These are phyloP conservation scores for Bolboschoenoplectus hybrid DNA, from an alignment of 202 grass and related monocot genomes.

Conservation along the genomic window DNA sequence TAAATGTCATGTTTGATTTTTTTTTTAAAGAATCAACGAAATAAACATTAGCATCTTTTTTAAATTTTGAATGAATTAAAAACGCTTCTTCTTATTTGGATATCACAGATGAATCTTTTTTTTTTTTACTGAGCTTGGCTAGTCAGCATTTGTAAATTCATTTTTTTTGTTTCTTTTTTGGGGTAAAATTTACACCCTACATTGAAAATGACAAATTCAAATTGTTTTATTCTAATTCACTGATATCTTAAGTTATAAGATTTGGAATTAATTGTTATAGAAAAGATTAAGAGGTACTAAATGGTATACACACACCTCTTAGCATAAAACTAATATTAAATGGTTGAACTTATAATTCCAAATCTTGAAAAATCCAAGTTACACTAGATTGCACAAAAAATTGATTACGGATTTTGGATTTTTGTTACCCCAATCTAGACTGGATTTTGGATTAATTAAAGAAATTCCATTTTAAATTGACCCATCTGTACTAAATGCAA, in stretches of 20 bases:
- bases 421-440: not conserved
- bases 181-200: not conserved
- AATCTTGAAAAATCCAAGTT: too few relatives aligned
- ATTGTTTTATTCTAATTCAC: not conserved
- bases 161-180: not conserved
- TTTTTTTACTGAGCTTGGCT: not conserved
- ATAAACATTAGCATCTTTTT: not conserved
- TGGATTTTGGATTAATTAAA: not conserved
- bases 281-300: too few relatives aligned
- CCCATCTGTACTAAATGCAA: not conserved
- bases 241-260: not conserved
- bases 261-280: not conserved
- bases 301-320: too few relatives aligned
- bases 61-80: not conserved
- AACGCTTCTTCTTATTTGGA: not conserved
- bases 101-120: not conserved
- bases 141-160: not conserved
- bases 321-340: too few relatives aligned
- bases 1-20: not conserved
- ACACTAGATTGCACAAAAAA: too few relatives aligned
- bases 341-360: too few relatives aligned
- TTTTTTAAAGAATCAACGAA: not conserved
- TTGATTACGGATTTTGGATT: too few relatives aligned
- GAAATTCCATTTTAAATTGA: not conserved
- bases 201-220: not conserved